Evolutionary conservation across 2,329 filamentous ascomycete genomes (phyloP).

Genomic region (Colletotrichum karsti): DNA sequence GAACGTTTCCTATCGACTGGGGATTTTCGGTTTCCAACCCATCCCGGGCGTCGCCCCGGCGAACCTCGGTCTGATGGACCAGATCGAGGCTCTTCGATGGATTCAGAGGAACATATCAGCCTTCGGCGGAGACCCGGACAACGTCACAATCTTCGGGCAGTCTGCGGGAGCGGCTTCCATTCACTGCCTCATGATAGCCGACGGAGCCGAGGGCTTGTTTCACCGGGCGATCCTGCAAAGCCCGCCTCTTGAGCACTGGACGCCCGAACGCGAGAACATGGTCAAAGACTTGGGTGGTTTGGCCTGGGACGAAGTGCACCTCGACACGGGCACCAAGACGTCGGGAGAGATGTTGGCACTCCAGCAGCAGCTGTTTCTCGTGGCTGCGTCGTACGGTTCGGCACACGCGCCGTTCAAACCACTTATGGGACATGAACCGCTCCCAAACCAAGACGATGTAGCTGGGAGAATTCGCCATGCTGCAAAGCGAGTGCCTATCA

Average conservation of each 20-base stretch:
- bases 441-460: not conserved
- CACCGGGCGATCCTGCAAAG: conserved; percentile 30
- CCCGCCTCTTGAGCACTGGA: conserved; percentile 22
- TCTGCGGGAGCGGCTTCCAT: conserved; percentile 12
- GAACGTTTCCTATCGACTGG: conserved; percentile 44
- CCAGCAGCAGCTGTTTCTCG: conserved; percentile 10
- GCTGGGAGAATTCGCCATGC: not conserved
- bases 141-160: not conserved
- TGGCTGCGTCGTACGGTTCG: not conserved
- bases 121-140: conserved; percentile 3
- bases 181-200: conserved; percentile 68
- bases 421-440: conserved; percentile 6
- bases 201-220: conserved; percentile 43
- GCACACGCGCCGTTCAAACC: conserved; percentile 20
- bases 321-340: not conserved
- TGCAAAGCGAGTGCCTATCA: not conserved
- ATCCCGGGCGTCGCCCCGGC: conserved; percentile 34
- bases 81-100: not conserved
- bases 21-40: conserved; percentile 44
- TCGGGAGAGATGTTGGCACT: conserved; percentile 3
- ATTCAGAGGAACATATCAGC: not conserved
- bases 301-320: not conserved
- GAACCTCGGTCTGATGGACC: conserved; percentile 6
- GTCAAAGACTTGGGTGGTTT: not conserved
- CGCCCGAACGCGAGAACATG: conserved; percentile 13